phyloP scores from a whole-genome alignment of 805 yeast genomes.

The Henningerozyma blattae region DNA sequence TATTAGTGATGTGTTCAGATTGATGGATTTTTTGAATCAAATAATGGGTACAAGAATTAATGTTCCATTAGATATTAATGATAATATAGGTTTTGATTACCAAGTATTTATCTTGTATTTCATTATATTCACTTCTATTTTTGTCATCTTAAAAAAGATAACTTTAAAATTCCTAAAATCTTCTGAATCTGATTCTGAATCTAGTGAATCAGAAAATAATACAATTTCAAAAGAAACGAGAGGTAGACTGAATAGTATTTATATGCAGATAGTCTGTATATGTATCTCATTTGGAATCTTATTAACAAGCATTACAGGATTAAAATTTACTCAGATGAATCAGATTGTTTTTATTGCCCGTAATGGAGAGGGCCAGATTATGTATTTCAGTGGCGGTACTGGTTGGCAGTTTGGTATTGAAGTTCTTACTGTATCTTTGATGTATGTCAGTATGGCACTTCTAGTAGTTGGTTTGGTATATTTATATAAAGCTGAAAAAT shows the following conservation, averaged over 20 bases:
- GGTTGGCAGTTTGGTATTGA: slow-evolving; percentile 66
- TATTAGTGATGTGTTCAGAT: slow-evolving; percentile 30
- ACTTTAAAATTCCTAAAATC: slow-evolving; percentile 18
- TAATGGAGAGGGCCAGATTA: slow-evolving; percentile 37
- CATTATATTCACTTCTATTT: slow-evolving; percentile 30
- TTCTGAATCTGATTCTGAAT: background rate
- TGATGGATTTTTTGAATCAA: slow-evolving; percentile 37
- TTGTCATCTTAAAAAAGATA: slow-evolving; percentile 38
- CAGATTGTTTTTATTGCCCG: slow-evolving; percentile 51
- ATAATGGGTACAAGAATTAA: slow-evolving; percentile 29
- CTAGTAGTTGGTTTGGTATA: slow-evolving; percentile 30
- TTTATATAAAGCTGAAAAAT: slow-evolving; percentile 19
- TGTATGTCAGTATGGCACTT: slow-evolving; percentile 37
- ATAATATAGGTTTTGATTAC: slow-evolving; percentile 29
- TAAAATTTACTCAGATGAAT: slow-evolving; percentile 49
- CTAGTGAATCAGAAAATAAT: background rate
- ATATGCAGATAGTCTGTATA: slow-evolving; percentile 6
- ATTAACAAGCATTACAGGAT: slow-evolving; percentile 42
- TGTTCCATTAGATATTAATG: slow-evolving; percentile 31
- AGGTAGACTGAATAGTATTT: too few species aligned
- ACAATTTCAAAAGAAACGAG: too few species aligned
- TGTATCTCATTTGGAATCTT: slow-evolving; percentile 31
- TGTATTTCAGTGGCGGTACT: slow-evolving; percentile 51
- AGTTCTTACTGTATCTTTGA: slow-evolving; percentile 37
- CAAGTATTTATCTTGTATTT: slow-evolving; percentile 36